These are phyloP conservation scores for Penicillium glabrum DNA, from an alignment of 2,329 filamentous ascomycete genomes.

Conservation along the genomic window DNA sequence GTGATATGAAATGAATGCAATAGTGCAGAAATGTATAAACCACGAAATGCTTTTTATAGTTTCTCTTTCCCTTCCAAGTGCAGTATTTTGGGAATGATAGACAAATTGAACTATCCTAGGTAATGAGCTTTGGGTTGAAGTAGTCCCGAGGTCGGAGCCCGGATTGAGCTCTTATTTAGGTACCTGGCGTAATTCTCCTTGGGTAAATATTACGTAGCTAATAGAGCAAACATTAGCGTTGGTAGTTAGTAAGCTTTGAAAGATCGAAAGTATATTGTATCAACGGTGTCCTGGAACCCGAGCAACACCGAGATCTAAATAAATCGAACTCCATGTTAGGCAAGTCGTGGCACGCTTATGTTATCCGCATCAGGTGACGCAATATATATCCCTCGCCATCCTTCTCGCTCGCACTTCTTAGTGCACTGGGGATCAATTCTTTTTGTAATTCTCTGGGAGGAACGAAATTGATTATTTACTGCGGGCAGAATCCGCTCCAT, in stretches of 20 bases:
- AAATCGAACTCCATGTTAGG: not conserved
- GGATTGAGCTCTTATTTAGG: no score
- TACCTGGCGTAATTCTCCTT: no score
- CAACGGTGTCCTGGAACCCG: no score
- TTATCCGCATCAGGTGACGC: constrained; percentile 20
- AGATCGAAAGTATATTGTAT: no score
- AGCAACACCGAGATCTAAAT: not conserved
- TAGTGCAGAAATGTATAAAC: not conserved
- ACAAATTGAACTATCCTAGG: no score
- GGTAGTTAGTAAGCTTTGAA: no score
- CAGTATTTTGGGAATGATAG: no score
- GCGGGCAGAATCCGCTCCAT: not conserved
- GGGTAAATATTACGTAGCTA: not conserved
- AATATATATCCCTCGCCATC: not conserved
- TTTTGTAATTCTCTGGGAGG: not conserved
- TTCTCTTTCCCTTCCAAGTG: no score
- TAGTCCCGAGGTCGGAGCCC: no score
- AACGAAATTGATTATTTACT: not conserved
- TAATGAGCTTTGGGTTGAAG: no score
- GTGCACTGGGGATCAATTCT: not conserved
- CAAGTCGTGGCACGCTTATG: constrained; percentile 14
- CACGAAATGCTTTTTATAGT: not conserved
- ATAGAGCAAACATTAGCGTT: no score
- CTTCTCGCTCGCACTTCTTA: not conserved
- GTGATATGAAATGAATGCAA: constrained; percentile 8